Evolutionary conservation across 2,329 filamentous ascomycete species (phyloP).

Genomic region (Talaromyces sp.): DNA sequence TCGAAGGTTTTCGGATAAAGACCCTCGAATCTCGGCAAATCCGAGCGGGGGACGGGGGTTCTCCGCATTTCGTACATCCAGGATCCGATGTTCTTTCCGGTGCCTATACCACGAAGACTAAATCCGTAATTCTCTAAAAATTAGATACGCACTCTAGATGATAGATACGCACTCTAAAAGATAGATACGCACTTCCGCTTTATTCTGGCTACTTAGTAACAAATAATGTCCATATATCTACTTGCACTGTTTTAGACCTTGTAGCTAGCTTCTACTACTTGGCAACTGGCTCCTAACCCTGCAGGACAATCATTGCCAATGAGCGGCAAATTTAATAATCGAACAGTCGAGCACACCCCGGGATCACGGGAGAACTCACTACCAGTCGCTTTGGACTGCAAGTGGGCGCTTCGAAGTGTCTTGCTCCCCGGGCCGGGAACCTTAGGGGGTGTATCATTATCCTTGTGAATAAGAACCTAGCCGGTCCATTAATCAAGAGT

Average conservation of each 20-base stretch:
- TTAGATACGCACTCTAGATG: no score
- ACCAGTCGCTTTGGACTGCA: not conserved
- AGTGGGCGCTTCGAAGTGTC: not conserved
- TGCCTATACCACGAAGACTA: no score
- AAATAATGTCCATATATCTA: no score
- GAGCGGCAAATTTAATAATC: not conserved
- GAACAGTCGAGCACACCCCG: no score
- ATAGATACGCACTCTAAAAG: no score
- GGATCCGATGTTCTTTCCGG: not conserved
- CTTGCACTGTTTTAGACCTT: not conserved
- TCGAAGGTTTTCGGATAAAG: not conserved
- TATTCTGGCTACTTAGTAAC: not conserved
- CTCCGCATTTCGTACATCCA: not conserved
- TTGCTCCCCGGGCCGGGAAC: not conserved
- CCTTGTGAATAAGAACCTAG: not conserved
- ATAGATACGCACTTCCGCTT: not conserved
- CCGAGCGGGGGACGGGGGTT: not conserved
- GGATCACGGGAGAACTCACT: not conserved
- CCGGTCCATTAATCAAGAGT: not conserved
- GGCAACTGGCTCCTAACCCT: not conserved
- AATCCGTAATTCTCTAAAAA: no score
- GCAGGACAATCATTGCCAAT: not conserved
- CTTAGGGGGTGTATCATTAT: not conserved
- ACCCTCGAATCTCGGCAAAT: not conserved
- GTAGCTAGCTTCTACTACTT: not conserved